Base-by-base conservation (phyloP, 352 stramenopile genomes). In the Phytophthora pini region DNA sequence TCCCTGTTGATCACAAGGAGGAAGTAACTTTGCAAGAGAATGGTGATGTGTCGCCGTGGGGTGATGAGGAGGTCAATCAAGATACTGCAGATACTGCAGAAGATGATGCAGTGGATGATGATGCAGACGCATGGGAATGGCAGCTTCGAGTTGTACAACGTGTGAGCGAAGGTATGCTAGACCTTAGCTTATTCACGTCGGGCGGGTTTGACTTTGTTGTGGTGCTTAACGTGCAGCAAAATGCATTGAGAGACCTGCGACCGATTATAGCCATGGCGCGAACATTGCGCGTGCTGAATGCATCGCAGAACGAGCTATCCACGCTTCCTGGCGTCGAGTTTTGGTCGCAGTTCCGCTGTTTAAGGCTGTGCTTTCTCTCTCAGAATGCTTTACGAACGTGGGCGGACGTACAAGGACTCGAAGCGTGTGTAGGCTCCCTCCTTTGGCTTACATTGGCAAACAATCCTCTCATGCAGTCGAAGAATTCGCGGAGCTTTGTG, bases 181-280 rank as follows among this genome's bases (percentile, higher is more conserved):
- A 75, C 5, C 48, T 86, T 17, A 48, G 44, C 10, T 15, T 84
- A 11, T 77, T 87, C 57, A 61, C 47, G 12, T 71, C 68, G 5
- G 56, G 68, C 13, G 65, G 71, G 6, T 92, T 81, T 56, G 79
- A 90, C 22, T 77, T 76, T 13, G 62, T 94, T 27, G 58, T 84
- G 2, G 68, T 89, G 51, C 67, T 93, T 27, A 88, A 87, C 31
- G 51, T 94, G 15, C 70, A 84, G 46, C 71, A 87, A 56, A 92
- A 91, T 36, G 68, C 69, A 15, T 66, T 93, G 39, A 65, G 75
- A 9, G 79, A 93, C 51, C 44, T 92, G 24, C 48, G 68, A n/a
- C 77, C 86, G 5, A 73, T 94, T 15, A 15, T 64, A n/a, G 61
- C 43, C 5, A 64, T 79, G 8, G 57, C 80, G 5, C 55, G 43